Evolutionary conservation across 176 grass and related monocot genomes (phyloP), one percentile per base, ranked within the genome.

Genomic region (Calamus simplicifolius): DNA sequence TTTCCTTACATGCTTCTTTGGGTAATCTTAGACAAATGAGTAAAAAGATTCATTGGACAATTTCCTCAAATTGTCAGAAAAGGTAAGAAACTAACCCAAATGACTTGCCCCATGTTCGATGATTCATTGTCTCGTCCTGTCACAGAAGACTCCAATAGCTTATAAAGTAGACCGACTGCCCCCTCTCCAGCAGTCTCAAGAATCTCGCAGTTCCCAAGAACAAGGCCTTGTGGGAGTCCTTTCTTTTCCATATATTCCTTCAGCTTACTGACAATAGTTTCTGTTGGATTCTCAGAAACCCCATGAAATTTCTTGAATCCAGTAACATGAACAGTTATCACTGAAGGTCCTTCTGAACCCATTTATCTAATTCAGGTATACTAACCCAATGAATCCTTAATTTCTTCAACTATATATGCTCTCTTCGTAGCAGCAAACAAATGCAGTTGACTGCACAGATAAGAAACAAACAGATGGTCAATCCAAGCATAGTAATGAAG

Each of bases 241-340:
- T 43, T 91, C 70, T 85, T 85, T 51, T 98, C 81, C 70, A 98
- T 73, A 60, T 92, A 92, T 48, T 68, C 52, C 54, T 72, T 89
- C 66, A 98, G 70, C 64, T 80, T 89, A 19, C 27, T 76, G 31
- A 83, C 87, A 70, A 89, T 92, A 70, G 69, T 93, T 71, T 98
- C 88, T 4, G 94, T 98, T 35, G 94, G 94, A 62, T 98, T 98
- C 53, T 98, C 94, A 50, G 85, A 73, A 51, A 98, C 88, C 19
- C 88, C 88, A 81, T 93, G 76, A 31, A 98, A 98, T 55, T 89
- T 98, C 73, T 93, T 93, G 78, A 98, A 98, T 53, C 94, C 94
- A n/a, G 94, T 98, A 62, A 93, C 49, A 63, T 98, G 85, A 66
- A 98, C 76, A 51, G 81, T 91, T 26, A 88, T 79, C 56, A 79